Base-by-base conservation (phyloP, 192 early-diverging fungal genomes). In the Gonapodya sp. region DNA sequence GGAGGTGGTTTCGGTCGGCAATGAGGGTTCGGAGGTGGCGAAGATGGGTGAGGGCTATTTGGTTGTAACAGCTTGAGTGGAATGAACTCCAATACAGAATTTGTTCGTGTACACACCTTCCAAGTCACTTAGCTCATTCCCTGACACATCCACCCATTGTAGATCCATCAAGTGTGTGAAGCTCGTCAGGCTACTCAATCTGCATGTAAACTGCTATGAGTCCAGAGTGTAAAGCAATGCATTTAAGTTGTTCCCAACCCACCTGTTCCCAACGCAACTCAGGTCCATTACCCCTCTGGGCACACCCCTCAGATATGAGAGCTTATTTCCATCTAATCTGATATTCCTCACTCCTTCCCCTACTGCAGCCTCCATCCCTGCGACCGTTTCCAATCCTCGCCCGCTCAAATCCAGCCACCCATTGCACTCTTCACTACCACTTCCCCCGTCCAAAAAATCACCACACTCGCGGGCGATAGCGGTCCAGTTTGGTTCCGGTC, bases 181-280 rank as follows among this genome's bases (percentile, higher is more conserved):
- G 75, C 75, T 77, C 75, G 75, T 77, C 31, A 77, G 34, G 75
- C 34, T 77, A 8, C 30, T 32, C 18, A 77, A 34, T 33, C 75
- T n/a, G n/a, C n/a, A n/a, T n/a, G n/a, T 77, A 77, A 64, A 64
- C 8, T 64, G 46, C 75, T 33, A 77, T 31, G 34, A 77, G 75
- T n/a, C n/a, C n/a, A n/a, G n/a, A n/a, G n/a, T n/a, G n/a, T n/a
- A n/a, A n/a, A n/a, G n/a, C n/a, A n/a, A n/a, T n/a, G n/a, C n/a
- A n/a, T n/a, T n/a, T n/a, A n/a, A n/a, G n/a, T n/a, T n/a, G n/a
- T n/a, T 24, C 46, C 24, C 46, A 16, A 64, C 46, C 8, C 24
- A 64, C 46, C 46, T 8, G 24, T 64, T 64, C 46, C 46, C 46
- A 8, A 24, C 24, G 8, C 8, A 8, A 64, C 46, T 64, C 46